These are phyloP conservation scores for Termitomyces sp. DNA, from an alignment of 768 basidiomycete species.

Conservation along the genomic window DNA sequence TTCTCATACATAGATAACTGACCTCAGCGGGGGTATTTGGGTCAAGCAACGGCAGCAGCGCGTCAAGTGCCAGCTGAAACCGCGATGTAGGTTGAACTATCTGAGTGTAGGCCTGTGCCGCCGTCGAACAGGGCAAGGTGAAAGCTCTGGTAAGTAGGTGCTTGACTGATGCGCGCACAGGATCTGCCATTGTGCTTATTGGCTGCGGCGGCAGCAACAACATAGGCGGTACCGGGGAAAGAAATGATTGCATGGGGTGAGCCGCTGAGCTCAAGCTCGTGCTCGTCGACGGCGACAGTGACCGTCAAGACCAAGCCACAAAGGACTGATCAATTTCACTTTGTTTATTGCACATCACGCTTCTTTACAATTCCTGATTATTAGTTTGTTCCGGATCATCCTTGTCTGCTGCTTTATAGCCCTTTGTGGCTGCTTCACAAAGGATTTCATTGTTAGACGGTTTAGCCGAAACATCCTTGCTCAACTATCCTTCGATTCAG, in stretches of 20 bases:
- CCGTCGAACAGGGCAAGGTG: slow-evolving; percentile 71
- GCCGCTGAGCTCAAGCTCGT: slow-evolving; percentile 17
- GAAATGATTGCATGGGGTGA: slow-evolving; percentile 22
- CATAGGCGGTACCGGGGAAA: slow-evolving; percentile 18
- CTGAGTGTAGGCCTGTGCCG: slow-evolving; percentile 68
- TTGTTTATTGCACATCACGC: slow-evolving; percentile 13
- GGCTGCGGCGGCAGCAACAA: slow-evolving; percentile 5
- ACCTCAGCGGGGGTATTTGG: slow-evolving; percentile 49
- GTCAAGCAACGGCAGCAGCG: slow-evolving; percentile 69
- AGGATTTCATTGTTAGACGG: neutral
- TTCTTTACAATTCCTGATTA: neutral
- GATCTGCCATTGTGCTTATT: slow-evolving; percentile 30
- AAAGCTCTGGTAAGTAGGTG: slow-evolving; percentile 64
- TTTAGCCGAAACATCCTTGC: neutral
- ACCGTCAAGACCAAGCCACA: slow-evolving; percentile 13
- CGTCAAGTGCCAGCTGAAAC: slow-evolving; percentile 82
- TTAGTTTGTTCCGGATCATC: slow-evolving; percentile 1
- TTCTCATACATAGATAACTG: slow-evolving; percentile 9
- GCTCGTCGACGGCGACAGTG: slow-evolving; percentile 14
- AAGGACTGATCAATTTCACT: slow-evolving; percentile 9
- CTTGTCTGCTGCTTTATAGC: neutral
- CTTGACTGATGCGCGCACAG: slow-evolving; percentile 56
- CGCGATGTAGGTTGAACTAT: slow-evolving; percentile 71
- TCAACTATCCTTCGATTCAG: neutral
- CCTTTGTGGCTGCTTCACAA: neutral